A percentile compares a stretch with the other conserved stretches of the same genome.
These are phyloP conservation scores for Aureobasidium subglaciale DNA, from an alignment of 2,329 filamentous ascomycete species.

Conservation along the genomic window DNA sequence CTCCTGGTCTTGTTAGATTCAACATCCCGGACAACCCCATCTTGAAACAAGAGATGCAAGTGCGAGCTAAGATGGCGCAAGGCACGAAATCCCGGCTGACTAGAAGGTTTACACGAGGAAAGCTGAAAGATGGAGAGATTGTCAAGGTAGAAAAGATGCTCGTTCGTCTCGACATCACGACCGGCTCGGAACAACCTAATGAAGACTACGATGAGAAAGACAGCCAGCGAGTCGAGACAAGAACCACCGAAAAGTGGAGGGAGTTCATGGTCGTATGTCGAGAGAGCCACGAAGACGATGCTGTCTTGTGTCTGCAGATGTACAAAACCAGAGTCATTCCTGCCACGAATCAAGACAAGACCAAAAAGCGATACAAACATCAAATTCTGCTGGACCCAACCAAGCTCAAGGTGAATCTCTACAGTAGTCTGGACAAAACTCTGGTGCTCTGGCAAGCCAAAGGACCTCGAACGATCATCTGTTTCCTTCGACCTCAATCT, in stretches of 20 bases:
- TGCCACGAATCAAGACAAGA: constrained; percentile 44
- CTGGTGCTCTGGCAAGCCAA: constrained; percentile 55
- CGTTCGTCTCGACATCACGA: constrained; percentile 49
- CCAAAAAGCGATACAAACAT: constrained; percentile 48
- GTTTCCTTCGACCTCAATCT: constrained; percentile 56
- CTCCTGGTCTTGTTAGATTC: constrained; percentile 32
- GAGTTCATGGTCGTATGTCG: constrained; percentile 58
- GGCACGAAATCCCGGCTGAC: constrained; percentile 28
- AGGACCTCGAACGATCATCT: constrained; percentile 50
- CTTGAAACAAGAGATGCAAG: constrained; percentile 30
- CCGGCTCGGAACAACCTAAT: constrained; percentile 41
- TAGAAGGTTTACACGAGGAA: constrained; percentile 32
- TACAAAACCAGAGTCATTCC: constrained; percentile 56
- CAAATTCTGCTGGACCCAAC: constrained; percentile 51
- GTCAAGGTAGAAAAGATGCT: constrained; percentile 64
- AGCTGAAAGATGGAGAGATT: constrained; percentile 51
- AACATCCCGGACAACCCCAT: constrained; percentile 34
- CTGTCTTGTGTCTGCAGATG: constrained; percentile 51
- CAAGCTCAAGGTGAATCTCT: constrained; percentile 53
- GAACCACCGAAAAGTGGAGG: constrained; percentile 56
- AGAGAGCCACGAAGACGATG: constrained; percentile 47
- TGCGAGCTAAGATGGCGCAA: constrained; percentile 34
- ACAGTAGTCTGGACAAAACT: constrained; percentile 60
- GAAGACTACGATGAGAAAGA: constrained; percentile 59
- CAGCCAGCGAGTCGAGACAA: constrained; percentile 52